Conservation (phyloP, 2,329 filamentous ascomycete genomes). For the Sporothrix luriei region DNA sequence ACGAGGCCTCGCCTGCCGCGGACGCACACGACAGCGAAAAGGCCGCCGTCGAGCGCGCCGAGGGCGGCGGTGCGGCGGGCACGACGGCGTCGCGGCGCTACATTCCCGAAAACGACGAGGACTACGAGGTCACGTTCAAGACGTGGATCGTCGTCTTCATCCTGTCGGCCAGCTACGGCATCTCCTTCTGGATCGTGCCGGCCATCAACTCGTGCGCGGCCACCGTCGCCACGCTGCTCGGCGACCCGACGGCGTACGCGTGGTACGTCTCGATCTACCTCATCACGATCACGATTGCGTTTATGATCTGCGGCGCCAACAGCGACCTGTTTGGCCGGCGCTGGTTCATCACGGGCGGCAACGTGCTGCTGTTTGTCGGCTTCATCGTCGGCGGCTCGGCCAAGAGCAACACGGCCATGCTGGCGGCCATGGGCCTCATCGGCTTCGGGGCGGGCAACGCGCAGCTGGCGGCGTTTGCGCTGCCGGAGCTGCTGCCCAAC, state of each 20-base stretch:
- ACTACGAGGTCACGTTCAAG: constrained; percentile 48
- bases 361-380: constrained; percentile 46
- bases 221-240: constrained; percentile 43
- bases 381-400: constrained; percentile 47
- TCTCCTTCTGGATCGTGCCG: constrained; percentile 48
- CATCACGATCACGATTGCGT: constrained; percentile 48
- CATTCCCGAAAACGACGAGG: constrained; percentile 42
- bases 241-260: constrained; percentile 41
- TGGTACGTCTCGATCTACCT: constrained; percentile 47
- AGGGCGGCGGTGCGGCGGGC: background rate
- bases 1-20: background rate
- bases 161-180: constrained; percentile 44
- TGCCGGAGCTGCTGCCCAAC: constrained; percentile 53
- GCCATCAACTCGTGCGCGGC: constrained; percentile 41
- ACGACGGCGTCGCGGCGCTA: constrained; percentile 31
- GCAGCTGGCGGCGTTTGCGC: constrained; percentile 50
- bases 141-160: constrained; percentile 48
- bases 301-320: constrained; percentile 49
- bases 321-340: constrained; percentile 53
- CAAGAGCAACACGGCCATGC: constrained; percentile 46
- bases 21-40: constrained; percentile 13
- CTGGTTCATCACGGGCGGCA: constrained; percentile 51
- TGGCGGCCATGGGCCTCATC: constrained; percentile 47
- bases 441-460: constrained; percentile 51
- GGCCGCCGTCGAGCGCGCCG: constrained; percentile 24